Percentiles rank a stretch among this genome's conserved stretches.
phyloP scores from a whole-genome alignment of 768 basidiomycete species.

The Suillus variegatus region DNA sequence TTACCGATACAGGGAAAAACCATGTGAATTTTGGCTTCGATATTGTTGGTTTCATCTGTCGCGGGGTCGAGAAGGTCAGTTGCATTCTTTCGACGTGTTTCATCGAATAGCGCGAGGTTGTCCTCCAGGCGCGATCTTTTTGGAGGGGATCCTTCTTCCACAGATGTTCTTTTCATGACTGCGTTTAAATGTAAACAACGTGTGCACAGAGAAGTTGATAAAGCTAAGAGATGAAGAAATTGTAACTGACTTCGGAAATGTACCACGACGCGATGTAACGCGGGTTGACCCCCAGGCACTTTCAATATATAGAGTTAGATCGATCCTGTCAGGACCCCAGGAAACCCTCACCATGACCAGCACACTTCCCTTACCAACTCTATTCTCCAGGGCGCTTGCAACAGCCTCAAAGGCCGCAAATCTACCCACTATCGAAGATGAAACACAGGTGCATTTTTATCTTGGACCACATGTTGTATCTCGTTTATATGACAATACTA shows the following conservation, averaged over 20 bases:
- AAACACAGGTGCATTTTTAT: constrained; percentile 41
- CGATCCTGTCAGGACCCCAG: constrained; percentile 7
- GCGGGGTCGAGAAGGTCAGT: constrained; percentile 34
- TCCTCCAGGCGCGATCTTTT: constrained; percentile 9
- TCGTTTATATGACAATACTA: constrained; percentile 12
- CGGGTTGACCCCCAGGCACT: constrained; percentile 15
- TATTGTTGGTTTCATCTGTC: constrained; percentile 37
- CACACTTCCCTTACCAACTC: constrained; percentile 34
- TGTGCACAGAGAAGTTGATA: background rate
- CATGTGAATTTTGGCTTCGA: constrained; percentile 47
- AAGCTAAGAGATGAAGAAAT: background rate
- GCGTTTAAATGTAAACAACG: background rate
- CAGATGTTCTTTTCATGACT: constrained; percentile 9
- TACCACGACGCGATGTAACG: constrained; percentile 1
- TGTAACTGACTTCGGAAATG: background rate
- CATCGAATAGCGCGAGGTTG: constrained; percentile 19
- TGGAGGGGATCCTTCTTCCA: constrained; percentile 1
- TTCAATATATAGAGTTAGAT: background rate
- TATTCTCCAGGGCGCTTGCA: constrained; percentile 43
- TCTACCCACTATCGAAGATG: constrained; percentile 43
- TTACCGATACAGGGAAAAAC: constrained; percentile 37
- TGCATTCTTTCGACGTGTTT: constrained; percentile 29
- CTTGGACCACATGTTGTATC: background rate
- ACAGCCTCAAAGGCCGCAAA: constrained; percentile 39
- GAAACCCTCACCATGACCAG: constrained; percentile 10